Conservation (phyloP, 1,284 basidiomycete species). For the Dichomitus squalens region DNA sequence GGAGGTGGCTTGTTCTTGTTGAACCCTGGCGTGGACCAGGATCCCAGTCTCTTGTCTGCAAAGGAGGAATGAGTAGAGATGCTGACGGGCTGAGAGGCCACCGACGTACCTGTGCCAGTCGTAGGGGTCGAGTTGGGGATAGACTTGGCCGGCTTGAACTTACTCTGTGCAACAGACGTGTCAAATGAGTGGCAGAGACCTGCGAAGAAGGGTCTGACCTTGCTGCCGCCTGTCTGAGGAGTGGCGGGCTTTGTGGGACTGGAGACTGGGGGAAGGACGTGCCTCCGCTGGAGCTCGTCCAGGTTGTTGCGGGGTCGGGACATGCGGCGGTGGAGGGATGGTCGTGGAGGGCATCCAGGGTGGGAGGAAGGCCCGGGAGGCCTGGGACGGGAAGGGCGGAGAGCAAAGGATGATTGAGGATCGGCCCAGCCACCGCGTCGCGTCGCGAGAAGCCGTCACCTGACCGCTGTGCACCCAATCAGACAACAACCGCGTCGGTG, state of each 20-base stretch:
- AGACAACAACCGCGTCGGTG: slow-evolving; percentile 9
- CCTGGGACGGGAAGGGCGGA: not conserved
- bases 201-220: slow-evolving; percentile 13
- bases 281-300: slow-evolving; percentile 31
- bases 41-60: slow-evolving; percentile 24
- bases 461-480: slow-evolving; percentile 25
- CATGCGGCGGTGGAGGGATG: slow-evolving; percentile 23
- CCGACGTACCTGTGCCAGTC: slow-evolving; percentile 18
- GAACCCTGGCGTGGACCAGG: slow-evolving; percentile 36
- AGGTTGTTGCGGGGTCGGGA: slow-evolving; percentile 37
- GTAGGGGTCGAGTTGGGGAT: slow-evolving; percentile 13
- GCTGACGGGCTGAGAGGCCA: not conserved
- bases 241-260: slow-evolving; percentile 15
- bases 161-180: slow-evolving; percentile 9
- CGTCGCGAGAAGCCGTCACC: slow-evolving; percentile 22
- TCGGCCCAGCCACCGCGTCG: slow-evolving; percentile 10
- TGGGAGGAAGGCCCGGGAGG: not conserved
- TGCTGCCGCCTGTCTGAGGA: slow-evolving; percentile 9
- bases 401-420: slow-evolving; percentile 16
- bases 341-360: not conserved
- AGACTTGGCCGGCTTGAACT: slow-evolving; percentile 37
- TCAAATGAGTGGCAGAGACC: not conserved
- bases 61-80: not conserved
- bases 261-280: slow-evolving; percentile 4
- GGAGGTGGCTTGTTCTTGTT: slow-evolving; percentile 28